Base-by-base conservation (phyloP, 208 protist species). In the Crithidia sp. region DNA sequence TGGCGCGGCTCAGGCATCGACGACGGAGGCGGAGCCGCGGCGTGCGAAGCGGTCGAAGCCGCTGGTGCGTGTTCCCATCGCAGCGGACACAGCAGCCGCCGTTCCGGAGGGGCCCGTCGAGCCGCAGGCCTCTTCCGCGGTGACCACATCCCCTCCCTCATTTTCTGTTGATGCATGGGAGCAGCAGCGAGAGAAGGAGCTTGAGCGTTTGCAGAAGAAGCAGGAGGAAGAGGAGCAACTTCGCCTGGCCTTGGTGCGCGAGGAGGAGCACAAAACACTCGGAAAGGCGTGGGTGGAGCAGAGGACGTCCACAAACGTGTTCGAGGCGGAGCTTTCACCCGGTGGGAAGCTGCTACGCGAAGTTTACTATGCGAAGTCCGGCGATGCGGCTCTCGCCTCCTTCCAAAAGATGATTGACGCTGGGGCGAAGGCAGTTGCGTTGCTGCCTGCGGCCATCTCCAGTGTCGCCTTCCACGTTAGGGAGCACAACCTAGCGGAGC, bases 161-260 rank as follows among this genome's bases (percentile, higher is more conserved):
- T 62, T 94, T 36, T 95, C 92, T 6, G 90, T 95, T 4, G 90
- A 95, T 74, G 70, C 74, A 6, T 97, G 93, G 90, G 90, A 95
- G 77, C 78, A 86, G 56, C 93, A 95, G 69, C 88, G 93, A 28
- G 89, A 97, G 61, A 72, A 79, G 53, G 90, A 97, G 74, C 67
- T 97, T 52, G 84, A 85, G 45, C 77, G 87, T 16, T 64, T 95
- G 44, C 89, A 89, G 43, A 73, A 80, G 40, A 80, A 73, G 60
- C 86, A 90, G 55, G 80, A 90, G 44, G 87, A 86, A 45, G 74
- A 84, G 28, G 90, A 94, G 85, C 74, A 72, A 56, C 70, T 79
- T 41, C 65, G 82, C 39, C 73, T 90, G 2, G 71, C 74, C 5
- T 49, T 71, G 9, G 39, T 83, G 58, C 84, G 80, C 16, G 87